These are phyloP conservation scores for Umbelopsis sp. DNA, from an alignment of 192 early-diverging fungal species.

Conservation along the genomic window DNA sequence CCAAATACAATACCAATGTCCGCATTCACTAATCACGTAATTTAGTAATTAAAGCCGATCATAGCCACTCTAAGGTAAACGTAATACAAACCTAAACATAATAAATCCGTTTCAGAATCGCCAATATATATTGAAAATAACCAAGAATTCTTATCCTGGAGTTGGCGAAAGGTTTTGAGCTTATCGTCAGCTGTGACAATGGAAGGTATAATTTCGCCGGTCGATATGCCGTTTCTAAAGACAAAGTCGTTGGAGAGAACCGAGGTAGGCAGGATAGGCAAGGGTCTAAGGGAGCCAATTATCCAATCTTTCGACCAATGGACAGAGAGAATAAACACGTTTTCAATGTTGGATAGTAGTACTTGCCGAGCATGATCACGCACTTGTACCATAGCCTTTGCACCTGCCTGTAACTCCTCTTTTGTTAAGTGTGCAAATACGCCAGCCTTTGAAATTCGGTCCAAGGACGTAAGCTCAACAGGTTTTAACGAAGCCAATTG, in stretches of 20 bases:
- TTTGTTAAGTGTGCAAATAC: constrained; percentile 1
- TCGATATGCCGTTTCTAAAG: constrained; percentile 1
- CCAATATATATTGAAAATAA: constrained; percentile 25
- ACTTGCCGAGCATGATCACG: neutral
- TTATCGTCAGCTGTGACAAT: constrained; percentile 23
- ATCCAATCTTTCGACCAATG: constrained; percentile 38
- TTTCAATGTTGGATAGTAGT: neutral
- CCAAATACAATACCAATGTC: constrained; percentile 27
- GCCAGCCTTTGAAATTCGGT: neutral
- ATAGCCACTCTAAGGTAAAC: too few species aligned
- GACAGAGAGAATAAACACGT: constrained; percentile 20
- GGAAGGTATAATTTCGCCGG: constrained; percentile 17
- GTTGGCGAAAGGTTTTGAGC: neutral
- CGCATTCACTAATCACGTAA: constrained; percentile 11
- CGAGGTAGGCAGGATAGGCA: neutral
- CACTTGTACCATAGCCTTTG: neutral
- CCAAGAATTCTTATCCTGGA: neutral
- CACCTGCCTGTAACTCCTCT: neutral
- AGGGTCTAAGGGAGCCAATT: constrained; percentile 8
- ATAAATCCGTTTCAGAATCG: constrained; percentile 21
- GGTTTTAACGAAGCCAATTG: neutral
- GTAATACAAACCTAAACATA: constrained; percentile 18
- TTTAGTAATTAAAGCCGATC: too few species aligned
- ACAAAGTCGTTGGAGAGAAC: constrained; percentile 21
- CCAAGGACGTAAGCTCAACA: neutral